These are phyloP conservation scores for Penicillium sp. DNA, from an alignment of 2,329 filamentous ascomycete species.

Conservation along the genomic window DNA sequence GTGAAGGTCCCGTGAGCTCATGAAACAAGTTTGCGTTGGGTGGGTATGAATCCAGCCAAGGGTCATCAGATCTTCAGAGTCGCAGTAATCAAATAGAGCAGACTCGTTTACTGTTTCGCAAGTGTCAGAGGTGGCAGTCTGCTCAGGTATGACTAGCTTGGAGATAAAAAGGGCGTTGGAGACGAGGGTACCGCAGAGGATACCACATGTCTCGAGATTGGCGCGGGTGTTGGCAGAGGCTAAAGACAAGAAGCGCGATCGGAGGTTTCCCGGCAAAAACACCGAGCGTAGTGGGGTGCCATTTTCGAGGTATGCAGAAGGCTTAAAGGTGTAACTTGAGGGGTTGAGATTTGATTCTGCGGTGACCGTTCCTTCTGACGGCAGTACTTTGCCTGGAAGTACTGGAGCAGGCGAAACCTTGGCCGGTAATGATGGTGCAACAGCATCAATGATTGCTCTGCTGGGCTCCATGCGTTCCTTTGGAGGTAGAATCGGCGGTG, in stretches of 20 bases:
- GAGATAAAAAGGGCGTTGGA: conserved; percentile 93
- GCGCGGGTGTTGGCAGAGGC: conserved; percentile 74
- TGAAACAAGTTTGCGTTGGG: conserved; percentile 94
- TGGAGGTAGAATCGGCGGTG: conserved; percentile 42
- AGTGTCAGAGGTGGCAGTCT: conserved; percentile 85
- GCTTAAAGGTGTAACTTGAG: conserved; percentile 73
- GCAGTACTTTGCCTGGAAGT: conserved; percentile 28
- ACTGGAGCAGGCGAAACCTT: conserved; percentile 26
- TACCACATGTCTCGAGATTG: conserved; percentile 92
- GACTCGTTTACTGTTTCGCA: conserved; percentile 91
- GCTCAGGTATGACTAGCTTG: conserved; percentile 84
- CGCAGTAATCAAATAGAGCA: conserved; percentile 85
- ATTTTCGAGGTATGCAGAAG: conserved; percentile 85
- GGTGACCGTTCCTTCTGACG: conserved; percentile 12
- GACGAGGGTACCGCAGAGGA: conserved; percentile 85
- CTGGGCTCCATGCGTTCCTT: conserved; percentile 30
- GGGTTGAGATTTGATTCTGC: conserved; percentile 34
- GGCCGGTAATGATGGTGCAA: conserved; percentile 25
- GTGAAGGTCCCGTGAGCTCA: conserved; percentile 91
- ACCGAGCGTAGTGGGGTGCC: conserved; percentile 83
- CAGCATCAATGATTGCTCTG: conserved; percentile 20
- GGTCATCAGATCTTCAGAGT: conserved; percentile 77
- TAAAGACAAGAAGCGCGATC: conserved; percentile 70
- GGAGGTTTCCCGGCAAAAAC: conserved; percentile 78
- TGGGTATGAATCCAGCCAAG: conserved; percentile 99